phyloP scores from a whole-genome alignment of 225 moss, liverwort and hornwort species.

The Polytrichum formosum region DNA sequence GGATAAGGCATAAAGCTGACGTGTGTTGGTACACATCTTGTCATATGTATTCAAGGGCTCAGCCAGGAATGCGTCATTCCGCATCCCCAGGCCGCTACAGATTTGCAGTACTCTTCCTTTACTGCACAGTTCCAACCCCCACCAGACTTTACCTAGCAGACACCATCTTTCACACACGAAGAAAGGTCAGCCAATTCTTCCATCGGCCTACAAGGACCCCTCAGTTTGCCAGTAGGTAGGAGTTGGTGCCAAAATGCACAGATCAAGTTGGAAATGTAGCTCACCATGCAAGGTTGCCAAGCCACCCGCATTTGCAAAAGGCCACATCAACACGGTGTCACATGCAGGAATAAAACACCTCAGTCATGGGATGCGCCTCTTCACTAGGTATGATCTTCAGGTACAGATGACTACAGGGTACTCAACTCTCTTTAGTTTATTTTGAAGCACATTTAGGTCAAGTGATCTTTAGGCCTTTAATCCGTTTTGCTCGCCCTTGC shows the following conservation, averaged over 20 bases:
- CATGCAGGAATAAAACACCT: too few species aligned
- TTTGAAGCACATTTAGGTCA: neutral
- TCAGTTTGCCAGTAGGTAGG: neutral
- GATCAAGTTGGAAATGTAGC: neutral
- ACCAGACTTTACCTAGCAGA: slow-evolving; percentile 7
- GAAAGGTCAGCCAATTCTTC: slow-evolving; percentile 1
- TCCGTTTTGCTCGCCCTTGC: neutral
- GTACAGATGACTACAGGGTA: too few species aligned
- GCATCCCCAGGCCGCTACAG: slow-evolving; percentile 27
- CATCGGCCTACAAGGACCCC: slow-evolving; percentile 6
- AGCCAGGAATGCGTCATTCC: slow-evolving; percentile 19
- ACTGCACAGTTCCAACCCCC: slow-evolving; percentile 7
- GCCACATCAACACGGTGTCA: too few species aligned
- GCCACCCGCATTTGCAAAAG: neutral
- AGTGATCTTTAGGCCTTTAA: neutral
- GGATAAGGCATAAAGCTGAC: neutral
- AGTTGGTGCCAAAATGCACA: too few species aligned
- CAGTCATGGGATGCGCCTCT: neutral
- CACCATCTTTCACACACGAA: slow-evolving; percentile 4
- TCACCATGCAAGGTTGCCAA: neutral
- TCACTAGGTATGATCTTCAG: too few species aligned
- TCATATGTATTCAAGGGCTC: slow-evolving; percentile 55
- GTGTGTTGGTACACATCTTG: slow-evolving; percentile 31
- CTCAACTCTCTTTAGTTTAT: neutral
- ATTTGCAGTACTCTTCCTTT: neutral